phyloP scores from a whole-genome alignment of 805 yeast species.

The Candida ponderosae region DNA sequence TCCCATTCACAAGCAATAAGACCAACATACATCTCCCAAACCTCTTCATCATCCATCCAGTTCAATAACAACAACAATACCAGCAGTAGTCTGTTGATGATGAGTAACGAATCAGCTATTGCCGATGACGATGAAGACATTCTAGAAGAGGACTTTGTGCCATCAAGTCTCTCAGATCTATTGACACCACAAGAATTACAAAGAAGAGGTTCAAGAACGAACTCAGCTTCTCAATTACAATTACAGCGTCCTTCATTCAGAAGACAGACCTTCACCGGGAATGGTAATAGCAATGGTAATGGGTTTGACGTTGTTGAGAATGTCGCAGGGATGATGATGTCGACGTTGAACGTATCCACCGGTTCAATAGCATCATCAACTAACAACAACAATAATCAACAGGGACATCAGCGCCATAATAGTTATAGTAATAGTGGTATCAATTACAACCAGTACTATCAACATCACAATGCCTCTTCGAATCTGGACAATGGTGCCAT shows the following conservation, averaged over 20 bases:
- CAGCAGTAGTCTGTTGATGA: not conserved
- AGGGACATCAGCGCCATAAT: too few relatives aligned
- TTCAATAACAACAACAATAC: not conserved
- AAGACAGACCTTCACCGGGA: not conserved
- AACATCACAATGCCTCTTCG: too few relatives aligned
- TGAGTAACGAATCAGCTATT: conserved; percentile 15
- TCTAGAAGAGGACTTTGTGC: conserved; percentile 71
- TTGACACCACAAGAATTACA: conserved; percentile 75
- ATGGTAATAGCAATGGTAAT: conserved; percentile 6
- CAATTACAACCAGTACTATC: too few relatives aligned
- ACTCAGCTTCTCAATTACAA: conserved; percentile 31
- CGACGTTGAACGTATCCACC: conserved; percentile 4
- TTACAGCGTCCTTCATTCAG: conserved; percentile 21
- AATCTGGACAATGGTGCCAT: too few relatives aligned
- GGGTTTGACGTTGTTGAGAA: too few relatives aligned
- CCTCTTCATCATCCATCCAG: not conserved
- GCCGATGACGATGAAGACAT: conserved; percentile 32
- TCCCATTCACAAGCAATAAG: not conserved
- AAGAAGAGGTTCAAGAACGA: conserved; percentile 56
- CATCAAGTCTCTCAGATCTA: conserved; percentile 71
- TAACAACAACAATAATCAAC: too few relatives aligned
- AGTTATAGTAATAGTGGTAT: too few relatives aligned
- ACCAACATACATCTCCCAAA: not conserved
- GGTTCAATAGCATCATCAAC: too few relatives aligned
- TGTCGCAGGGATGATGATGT: not conserved